Evolutionary conservation across 805 yeast genomes (phyloP).

Genomic region (Sungouiella thailandica): DNA sequence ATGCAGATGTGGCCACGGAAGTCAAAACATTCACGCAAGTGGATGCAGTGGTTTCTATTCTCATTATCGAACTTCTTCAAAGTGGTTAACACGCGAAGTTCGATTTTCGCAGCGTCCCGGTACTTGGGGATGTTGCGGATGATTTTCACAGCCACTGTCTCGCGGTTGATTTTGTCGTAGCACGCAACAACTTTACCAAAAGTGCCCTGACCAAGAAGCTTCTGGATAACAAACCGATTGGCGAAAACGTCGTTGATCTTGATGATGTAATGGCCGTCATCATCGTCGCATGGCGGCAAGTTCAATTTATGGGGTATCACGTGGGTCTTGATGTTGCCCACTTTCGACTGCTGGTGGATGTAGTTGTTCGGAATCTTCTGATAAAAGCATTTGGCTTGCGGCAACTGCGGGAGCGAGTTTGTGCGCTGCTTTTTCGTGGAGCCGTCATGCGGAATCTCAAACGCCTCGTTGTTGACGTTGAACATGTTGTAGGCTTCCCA

Average conservation of each 20-base stretch:
- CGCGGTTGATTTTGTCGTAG: constrained; percentile 55
- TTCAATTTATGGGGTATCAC: constrained; percentile 32
- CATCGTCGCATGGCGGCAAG: constrained; percentile 50
- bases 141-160: constrained; percentile 82
- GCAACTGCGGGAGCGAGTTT: constrained; percentile 40
- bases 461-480: constrained; percentile 29
- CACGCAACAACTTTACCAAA: constrained; percentile 88
- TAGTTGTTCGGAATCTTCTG: constrained; percentile 34
- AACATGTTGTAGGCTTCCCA: constrained; percentile 40
- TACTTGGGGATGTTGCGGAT: constrained; percentile 90
- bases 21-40: constrained; percentile 85
- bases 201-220: constrained; percentile 85
- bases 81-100: constrained; percentile 74
- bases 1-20: constrained; percentile 91
- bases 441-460: constrained; percentile 2
- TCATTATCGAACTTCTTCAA: constrained; percentile 65
- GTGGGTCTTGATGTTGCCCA: constrained; percentile 36
- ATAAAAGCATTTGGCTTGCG: constrained; percentile 40
- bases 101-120: constrained; percentile 92
- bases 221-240: constrained; percentile 64
- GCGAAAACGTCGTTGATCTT: constrained; percentile 59
- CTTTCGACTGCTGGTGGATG: constrained; percentile 31
- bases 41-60: constrained; percentile 73
- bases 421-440: constrained; percentile 34
- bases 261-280: constrained; percentile 71